Evolutionary conservation across 495 filamentous ascomycete species (phyloP), one percentile per base, ranked within the genome.

Genomic region (Tuber umbilicatum): DNA sequence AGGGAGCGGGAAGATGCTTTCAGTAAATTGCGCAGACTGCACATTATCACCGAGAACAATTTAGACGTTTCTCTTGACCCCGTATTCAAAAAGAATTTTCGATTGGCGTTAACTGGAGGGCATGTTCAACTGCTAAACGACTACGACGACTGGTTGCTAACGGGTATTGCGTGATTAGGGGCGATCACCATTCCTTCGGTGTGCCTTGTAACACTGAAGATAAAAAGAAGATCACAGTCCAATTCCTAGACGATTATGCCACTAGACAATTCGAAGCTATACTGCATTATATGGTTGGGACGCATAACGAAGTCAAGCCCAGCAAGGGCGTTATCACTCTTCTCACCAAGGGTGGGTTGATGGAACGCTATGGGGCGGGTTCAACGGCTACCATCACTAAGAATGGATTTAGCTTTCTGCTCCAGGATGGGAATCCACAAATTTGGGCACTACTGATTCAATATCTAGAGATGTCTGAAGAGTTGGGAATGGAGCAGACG

Each of bases 401-500:
- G 82, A 88, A 91, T 27, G 95, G 95, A 7, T 99, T 99, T 81
- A 92, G 92, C 1, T 99, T 99, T 77, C 87, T 99, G 16, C 85
- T 99, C 0, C 95, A 98, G 80, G 95, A 97, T 80, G 89, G 94
- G 75, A 97, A 97, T 81, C 92, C 94, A 6, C 95, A 99, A 83
- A 93, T 99, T 68, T 99, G 95, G 95, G 92, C 92, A 40, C 87
- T 99, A 38, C 86, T 99, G 9, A 91, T 99, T 47, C 90, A 97
- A 42, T 98, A 97, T 85, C 90, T 98, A 41, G 91, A 97, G 74
- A 91, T 92, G 71, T 90, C 92, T n/a, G 89, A 94, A 77, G 74
- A 87, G 81, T 88, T 93, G 64, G 87, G 88, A 35, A 92, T 97
- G 89, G 92, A 97, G 73, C 89, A 89, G 74, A 92, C 97, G 70